phyloP scores from a whole-genome alignment of 148 eudicot genomes.

The Rhododendron ovatum region DNA sequence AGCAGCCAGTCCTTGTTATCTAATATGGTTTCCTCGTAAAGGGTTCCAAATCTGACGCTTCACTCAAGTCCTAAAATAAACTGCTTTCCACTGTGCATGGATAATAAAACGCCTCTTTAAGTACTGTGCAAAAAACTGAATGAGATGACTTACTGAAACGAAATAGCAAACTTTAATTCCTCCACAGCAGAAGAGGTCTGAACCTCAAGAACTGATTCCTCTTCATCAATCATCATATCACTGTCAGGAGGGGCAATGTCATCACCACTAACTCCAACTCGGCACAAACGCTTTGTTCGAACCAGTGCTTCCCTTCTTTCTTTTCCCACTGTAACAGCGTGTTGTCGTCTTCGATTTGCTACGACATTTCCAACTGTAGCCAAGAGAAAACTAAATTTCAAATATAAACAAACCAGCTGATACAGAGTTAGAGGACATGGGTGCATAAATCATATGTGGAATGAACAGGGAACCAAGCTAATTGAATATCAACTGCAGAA shows the following conservation, averaged over 20 bases:
- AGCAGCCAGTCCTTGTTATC: not conserved
- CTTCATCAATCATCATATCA: constrained; percentile 80
- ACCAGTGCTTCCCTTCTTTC: constrained; percentile 84
- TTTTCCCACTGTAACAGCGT: constrained; percentile 70
- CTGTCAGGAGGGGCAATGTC: constrained; percentile 33
- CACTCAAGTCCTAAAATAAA: not conserved
- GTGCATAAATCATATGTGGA: not conserved
- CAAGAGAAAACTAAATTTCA: not conserved
- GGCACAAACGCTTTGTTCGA: constrained; percentile 83
- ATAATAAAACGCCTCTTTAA: not conserved
- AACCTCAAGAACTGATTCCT: constrained; percentile 65
- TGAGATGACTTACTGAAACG: constrained; percentile 43
- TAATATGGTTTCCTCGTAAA: not conserved
- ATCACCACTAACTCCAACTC: constrained; percentile 53
- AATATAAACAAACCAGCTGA: not conserved
- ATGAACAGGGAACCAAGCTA: not conserved
- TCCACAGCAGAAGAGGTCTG: constrained; percentile 80
- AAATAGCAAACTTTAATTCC: constrained; percentile 53
- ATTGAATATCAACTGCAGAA: not conserved
- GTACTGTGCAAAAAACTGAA: not conserved
- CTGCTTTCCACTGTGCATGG: not conserved
- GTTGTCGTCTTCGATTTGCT: constrained; percentile 62
- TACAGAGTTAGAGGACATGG: not conserved
- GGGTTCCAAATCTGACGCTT: not conserved
- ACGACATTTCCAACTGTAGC: constrained; percentile 75